Base-by-base conservation (phyloP, 495 filamentous ascomycete genomes). In the Corynascus novoguineensis region DNA sequence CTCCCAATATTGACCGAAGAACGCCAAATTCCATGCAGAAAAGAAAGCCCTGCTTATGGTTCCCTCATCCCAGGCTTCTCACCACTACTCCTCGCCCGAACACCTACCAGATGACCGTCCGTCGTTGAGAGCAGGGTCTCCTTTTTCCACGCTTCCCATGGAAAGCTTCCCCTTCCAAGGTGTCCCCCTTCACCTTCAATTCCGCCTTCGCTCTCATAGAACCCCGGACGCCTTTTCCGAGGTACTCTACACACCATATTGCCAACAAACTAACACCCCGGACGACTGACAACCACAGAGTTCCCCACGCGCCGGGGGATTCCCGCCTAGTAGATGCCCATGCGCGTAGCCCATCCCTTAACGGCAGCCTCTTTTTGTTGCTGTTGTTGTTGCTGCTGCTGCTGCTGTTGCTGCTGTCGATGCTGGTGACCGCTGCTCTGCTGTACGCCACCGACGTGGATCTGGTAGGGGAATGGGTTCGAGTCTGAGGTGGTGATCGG, bases 401-500 rank as follows among this genome's bases (percentile, higher is more conserved):
- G 34, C 8, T 27, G 42, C 42, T 27, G 42, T n/a, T 50, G 55
- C 47, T 61, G 47, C 44, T 38, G 8, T 17, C 22, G n/a, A 12
- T 32, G 27, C 24, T 19, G 45, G 3, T 32, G 31, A 7, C 29
- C 12, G 21, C n/a, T 27, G 25, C 44, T 15, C 14, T 25, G 35
- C 45, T 22, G 40, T 34, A 2, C 9, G 44, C 50, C 22, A 53
- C 55, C 90, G 32, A 97, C 79, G 22, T 89, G 78, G 66, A 98
- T 95, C 58, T 88, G 83, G 69, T 96, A 97, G 4, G 93, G 92
- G 68, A 98, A 98, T 0, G 95, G 92, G 66, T 97, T 97, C 45
- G 84, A 77, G 29, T 96, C 91, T 63, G 83, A 92, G 8, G 89
- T 92, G 24, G 90, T 97, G 56, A 98, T 97, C 46, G 93, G 95